Base-by-base conservation (phyloP, 1,284 basidiomycete genomes). In the Hypsizygus ulmarius region DNA sequence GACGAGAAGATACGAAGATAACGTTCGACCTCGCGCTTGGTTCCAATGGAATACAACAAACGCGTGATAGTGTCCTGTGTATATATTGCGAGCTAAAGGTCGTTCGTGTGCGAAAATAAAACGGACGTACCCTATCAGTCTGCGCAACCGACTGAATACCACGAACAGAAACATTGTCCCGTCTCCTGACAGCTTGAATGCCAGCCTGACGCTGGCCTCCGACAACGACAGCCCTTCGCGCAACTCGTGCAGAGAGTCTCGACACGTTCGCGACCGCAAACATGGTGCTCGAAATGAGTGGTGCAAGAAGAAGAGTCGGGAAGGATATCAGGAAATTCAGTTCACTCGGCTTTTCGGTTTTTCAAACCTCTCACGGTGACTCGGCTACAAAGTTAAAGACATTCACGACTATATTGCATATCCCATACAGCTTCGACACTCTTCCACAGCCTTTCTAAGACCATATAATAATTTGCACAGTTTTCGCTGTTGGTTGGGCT, bases 1-100 rank as follows among this genome's bases (percentile, higher is more conserved):
- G 90, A 86, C 10, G 92, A 93, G 67, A 97, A 97, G 64, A 97
- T 97, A 46, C 94, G 87, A 39, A 97, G 85, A 73, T 97, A 94
- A 58, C 94, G 85, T 67, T 96, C 93, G 53, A 97, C 94, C 69
- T 97, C 94, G 57, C 93, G 89, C 63, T 95, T 93, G 19, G 90
- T 92, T 41, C 94, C 94, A 56, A 97, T 87, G 30, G 93, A 97
- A 72, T 97, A 97, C 36, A 97, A 79, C 15, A 97, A 76, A 43
- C 94, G 87, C 45, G 93, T 93, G 59, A 95, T 95, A 3, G 92
- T 95, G 64, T 95, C 92, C 92, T 94, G 38, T 36, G 11, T 38
- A 18, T 19, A 15, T 28, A 28, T 16, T 29, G 14, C 36, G 9
- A 36, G 11, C 25, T 45, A 44, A 35, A 47, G 48, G 39, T 32